Evolutionary conservation across 192 early-diverging fungal species (phyloP).

Genomic region (Linnemannia schmuckeri): DNA sequence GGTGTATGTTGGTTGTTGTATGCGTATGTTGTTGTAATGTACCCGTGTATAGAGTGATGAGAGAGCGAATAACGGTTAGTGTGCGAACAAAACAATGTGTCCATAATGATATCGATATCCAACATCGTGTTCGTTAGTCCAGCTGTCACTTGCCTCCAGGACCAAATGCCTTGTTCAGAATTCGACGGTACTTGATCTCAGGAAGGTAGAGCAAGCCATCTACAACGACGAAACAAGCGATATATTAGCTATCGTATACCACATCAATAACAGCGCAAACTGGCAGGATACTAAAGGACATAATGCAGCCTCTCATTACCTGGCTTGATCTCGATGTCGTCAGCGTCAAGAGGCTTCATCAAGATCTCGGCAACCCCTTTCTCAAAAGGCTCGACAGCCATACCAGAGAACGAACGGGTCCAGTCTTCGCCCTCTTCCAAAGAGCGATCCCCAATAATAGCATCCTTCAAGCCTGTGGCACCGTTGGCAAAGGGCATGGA

Average conservation of each 20-base stretch:
- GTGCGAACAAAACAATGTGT: not conserved
- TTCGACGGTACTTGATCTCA: conserved; percentile 98
- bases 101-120: not conserved
- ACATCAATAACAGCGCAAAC: not conserved
- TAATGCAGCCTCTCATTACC: conserved; percentile 56
- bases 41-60: not conserved
- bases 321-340: conserved; percentile 94
- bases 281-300: not conserved
- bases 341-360: conserved; percentile 75
- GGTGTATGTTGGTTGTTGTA: not conserved
- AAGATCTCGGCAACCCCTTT: conserved; percentile 76
- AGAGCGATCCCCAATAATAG: conserved; percentile 35
- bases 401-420: conserved; percentile 81
- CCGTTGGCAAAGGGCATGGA: conserved; percentile 13
- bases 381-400: conserved; percentile 82
- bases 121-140: not conserved
- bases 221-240: conserved; percentile 14
- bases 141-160: conserved; percentile 76
- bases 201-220: conserved; percentile 96
- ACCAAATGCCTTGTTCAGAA: conserved; percentile 94
- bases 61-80: not conserved
- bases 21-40: not conserved
- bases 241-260: not conserved
- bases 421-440: conserved; percentile 60
- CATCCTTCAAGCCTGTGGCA: conserved; percentile 22